Percentiles rank a stretch among this genome's conserved stretches.
Conservation (phyloP, 306 rosid genomes). For the Adenanthera pavonina region DNA sequence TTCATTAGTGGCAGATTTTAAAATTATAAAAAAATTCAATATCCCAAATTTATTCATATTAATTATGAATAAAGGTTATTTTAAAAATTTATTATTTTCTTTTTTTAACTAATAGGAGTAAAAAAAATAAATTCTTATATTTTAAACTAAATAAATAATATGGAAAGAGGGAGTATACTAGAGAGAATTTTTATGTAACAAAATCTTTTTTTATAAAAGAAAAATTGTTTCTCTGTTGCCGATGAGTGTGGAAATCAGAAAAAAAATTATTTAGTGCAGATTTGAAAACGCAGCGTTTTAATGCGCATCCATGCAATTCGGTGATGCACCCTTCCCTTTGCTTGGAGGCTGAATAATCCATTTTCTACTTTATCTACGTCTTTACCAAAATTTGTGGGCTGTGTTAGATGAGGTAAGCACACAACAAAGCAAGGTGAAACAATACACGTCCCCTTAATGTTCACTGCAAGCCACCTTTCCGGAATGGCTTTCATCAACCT, state of each 20-base stretch:
- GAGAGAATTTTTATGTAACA: not conserved
- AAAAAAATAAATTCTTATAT: too few species aligned
- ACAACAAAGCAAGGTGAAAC: not conserved
- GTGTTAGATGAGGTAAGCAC: not conserved
- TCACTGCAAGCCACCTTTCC: not conserved
- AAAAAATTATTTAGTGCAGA: not conserved
- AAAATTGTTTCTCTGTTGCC: too few species aligned
- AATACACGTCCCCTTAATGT: not conserved
- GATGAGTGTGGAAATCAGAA: not conserved
- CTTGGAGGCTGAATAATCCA: not conserved
- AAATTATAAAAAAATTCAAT: too few species aligned
- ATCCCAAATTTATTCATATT: too few species aligned
- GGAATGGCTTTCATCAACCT: constrained; percentile 45
- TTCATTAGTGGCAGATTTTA: too few species aligned
- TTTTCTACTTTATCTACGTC: not conserved
- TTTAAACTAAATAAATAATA: too few species aligned
- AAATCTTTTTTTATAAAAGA: too few species aligned
- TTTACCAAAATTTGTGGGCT: not conserved
- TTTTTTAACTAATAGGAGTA: too few species aligned
- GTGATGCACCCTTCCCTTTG: not conserved
- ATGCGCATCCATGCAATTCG: not conserved
- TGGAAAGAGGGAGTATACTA: not conserved
- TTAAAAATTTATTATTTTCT: too few species aligned
- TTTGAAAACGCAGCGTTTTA: not conserved
- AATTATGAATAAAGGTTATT: too few species aligned